Conservation (phyloP, 768 basidiomycete genomes). For the Neoboletus magnificus region DNA sequence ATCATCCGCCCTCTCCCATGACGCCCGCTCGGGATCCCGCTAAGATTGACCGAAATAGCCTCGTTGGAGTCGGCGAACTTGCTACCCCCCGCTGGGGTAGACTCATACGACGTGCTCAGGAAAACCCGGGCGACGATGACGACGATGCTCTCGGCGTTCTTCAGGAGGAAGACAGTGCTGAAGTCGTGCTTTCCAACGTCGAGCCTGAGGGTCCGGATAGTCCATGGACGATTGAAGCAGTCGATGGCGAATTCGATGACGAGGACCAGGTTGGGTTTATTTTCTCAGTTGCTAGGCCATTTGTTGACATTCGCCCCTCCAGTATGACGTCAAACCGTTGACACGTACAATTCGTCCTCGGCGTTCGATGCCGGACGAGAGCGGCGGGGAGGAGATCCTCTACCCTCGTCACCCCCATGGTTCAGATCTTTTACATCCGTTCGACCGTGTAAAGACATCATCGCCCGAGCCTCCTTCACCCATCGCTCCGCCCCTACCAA, state of each 20-base stretch:
- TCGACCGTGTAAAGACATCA: conserved; percentile 30
- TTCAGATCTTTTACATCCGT: conserved; percentile 30
- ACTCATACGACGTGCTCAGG: conserved; percentile 40
- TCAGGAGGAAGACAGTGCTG: conserved; percentile 31
- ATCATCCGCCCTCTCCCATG: conserved; percentile 62
- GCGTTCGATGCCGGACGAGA: conserved; percentile 75
- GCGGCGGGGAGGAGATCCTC: conserved; percentile 86
- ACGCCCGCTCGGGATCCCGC: conserved; percentile 75
- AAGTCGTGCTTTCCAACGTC: conserved; percentile 28
- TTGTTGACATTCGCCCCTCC: conserved; percentile 1
- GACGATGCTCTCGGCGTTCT: conserved; percentile 32
- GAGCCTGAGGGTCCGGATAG: conserved; percentile 67
- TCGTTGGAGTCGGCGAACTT: conserved; percentile 94
- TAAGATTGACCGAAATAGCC: conserved; percentile 76
- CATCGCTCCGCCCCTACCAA: conserved; percentile 32
- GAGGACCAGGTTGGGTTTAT: conserved; percentile 56
- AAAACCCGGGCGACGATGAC: conserved; percentile 39
- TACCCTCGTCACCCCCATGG: conserved; percentile 65
- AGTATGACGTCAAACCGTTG: conserved; percentile 46
- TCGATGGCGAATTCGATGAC: conserved; percentile 76
- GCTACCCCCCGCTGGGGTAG: conserved; percentile 93
- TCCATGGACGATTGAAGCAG: conserved; percentile 85
- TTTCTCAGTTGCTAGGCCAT: neutral
- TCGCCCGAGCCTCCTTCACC: conserved; percentile 29
- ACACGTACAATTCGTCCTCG: conserved; percentile 52